Percentiles rank a stretch among this genome's conserved stretches.
phyloP scores from a whole-genome alignment of 1,139 yeast species.

The Yamadazyma kanchanaburiensis region DNA sequence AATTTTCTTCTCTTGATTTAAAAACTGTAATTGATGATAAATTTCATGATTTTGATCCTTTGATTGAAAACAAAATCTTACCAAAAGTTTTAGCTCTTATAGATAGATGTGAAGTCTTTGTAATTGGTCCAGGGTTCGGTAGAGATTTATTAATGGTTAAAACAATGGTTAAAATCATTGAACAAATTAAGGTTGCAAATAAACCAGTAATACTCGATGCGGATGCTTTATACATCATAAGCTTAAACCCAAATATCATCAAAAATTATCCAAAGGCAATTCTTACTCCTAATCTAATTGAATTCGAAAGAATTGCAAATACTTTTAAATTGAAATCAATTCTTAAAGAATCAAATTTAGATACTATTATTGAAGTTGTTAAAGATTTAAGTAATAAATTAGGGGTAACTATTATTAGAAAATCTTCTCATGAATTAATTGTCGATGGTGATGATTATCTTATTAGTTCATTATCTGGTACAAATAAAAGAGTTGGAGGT shows the following conservation, averaged over 20 bases:
- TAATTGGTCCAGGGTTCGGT: conserved; percentile 94
- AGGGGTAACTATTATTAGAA: conserved; percentile 66
- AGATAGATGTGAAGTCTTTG: conserved; percentile 71
- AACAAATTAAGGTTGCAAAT: conserved; percentile 47
- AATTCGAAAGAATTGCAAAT: conserved; percentile 65
- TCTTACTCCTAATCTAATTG: conserved; percentile 87
- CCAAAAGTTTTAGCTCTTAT: conserved; percentile 55
- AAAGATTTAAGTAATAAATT: conserved; percentile 49
- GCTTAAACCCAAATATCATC: conserved; percentile 53
- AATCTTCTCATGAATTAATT: conserved; percentile 67
- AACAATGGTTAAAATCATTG: conserved; percentile 55
- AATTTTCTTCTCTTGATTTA: conserved; percentile 13
- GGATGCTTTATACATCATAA: conserved; percentile 70
- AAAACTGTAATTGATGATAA: conserved; percentile 18
- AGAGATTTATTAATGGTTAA: conserved; percentile 68
- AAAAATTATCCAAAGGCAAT: conserved; percentile 53
- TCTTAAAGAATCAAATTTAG: conserved; percentile 22
- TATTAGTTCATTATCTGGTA: conserved; percentile 50
- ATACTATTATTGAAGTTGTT: conserved; percentile 26
- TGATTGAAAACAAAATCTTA: conserved; percentile 44
- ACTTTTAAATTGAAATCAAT: conserved; percentile 29
- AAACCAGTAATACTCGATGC: conserved; percentile 84
- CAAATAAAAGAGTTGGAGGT: conserved; percentile 48
- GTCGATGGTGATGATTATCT: conserved; percentile 46
- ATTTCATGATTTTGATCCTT: conserved; percentile 20